Base-by-base conservation (phyloP, 176 grass and related monocot species). In the Oryza nivara region DNA sequence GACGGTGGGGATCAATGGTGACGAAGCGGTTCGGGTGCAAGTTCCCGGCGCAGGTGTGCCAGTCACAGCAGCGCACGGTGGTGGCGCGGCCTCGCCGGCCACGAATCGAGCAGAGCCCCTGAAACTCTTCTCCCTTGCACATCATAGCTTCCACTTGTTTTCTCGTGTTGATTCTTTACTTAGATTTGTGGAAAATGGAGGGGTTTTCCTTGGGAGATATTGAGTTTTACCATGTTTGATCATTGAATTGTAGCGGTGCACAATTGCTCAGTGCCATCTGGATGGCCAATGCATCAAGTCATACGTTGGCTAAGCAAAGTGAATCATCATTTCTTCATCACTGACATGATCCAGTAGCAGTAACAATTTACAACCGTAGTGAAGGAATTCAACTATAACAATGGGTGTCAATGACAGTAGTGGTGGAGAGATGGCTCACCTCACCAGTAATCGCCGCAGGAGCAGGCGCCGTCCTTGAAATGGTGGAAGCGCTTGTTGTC, bases 401-500 rank as follows among this genome's bases (percentile, higher is more conserved):
- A 84, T 48, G 48, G 17, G 35, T 80, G 64, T 0, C 67, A 86
- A 48, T 78, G 63, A 47, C 4, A 51, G 47, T 1, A 26, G 43
- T 11, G 23, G 20, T 35, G 58, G 44, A 79, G 43, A 79, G 19
- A 51, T 32, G 64, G 1, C 74, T 95, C 89, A 98, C 95, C 74
- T 98, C 91, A 98, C 96, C 96, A 98, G 75, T 90, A 98, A 45
- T 98, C 89, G 10, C 96, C 77, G 77, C 96, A 98, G 44, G 95
- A 98, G 73, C 95, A 95, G 9, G 30, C 83, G 26, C 95, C 95
- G 70, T 98, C 87, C 76, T 77, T 89, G 80, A 97, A 94, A 86
- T 92, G 95, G 81, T 97, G 92, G 89, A 97, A 97, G 2, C 90
- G 85, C 86, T 94, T 94, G 78, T 97, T 93, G 83, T 98, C 96